Conservation (phyloP, 2,329 filamentous ascomycete species). For the Cytospora chrysosperma region DNA sequence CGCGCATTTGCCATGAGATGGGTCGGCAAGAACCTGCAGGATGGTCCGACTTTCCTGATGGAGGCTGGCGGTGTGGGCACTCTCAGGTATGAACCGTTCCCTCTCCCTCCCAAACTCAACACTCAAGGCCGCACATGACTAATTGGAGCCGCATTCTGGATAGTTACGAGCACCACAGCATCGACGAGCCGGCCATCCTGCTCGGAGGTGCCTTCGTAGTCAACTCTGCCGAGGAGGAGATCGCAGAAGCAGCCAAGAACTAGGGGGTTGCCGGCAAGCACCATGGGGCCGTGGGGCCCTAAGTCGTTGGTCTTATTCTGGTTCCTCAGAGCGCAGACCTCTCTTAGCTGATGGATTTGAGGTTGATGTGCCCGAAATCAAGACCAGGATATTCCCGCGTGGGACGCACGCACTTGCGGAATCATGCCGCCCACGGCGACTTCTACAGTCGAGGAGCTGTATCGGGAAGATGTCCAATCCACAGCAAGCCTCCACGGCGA, state of each 20-base stretch:
- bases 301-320: not conserved
- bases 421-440: not conserved
- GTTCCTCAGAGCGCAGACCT: not conserved
- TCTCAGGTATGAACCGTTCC: slow-evolving; percentile 45
- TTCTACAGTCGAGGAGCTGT: not conserved
- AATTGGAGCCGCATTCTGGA: not conserved
- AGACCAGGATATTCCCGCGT: not conserved
- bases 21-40: slow-evolving; percentile 69
- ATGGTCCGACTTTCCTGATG: slow-evolving; percentile 77
- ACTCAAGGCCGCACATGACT: not conserved
- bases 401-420: not conserved
- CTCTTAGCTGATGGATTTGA: not conserved
- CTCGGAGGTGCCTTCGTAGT: slow-evolving; percentile 70
- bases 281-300: not conserved
- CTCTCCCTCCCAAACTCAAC: slow-evolving; percentile 25
- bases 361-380: not conserved
- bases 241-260: slow-evolving; percentile 27
- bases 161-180: slow-evolving; percentile 71
- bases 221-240: slow-evolving; percentile 33
- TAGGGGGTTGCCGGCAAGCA: not conserved
- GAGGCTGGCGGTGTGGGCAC: slow-evolving; percentile 85
- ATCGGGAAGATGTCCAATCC: not conserved
- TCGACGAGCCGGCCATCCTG: slow-evolving; percentile 77
- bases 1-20: slow-evolving; percentile 86
- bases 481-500: too few species aligned